Evolutionary conservation across 257 asterid genomes (phyloP).

Genomic region (Euphrasia confusa): DNA sequence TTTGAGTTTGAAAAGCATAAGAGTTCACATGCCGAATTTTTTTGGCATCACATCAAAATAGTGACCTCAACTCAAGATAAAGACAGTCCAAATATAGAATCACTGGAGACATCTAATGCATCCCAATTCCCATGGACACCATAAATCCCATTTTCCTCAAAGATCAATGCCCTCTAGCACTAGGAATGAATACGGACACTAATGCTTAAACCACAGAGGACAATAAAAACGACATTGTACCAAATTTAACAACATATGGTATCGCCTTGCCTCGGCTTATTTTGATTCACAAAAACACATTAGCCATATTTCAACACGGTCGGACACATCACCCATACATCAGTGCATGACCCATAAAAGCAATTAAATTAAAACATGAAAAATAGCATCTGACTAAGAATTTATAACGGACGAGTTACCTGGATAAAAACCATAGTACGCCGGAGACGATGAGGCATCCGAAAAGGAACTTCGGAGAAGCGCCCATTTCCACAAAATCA

Average conservation of each 20-base stretch:
- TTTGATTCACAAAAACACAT: slow-evolving; percentile 11
- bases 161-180: too few relatives aligned
- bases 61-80: too few relatives aligned
- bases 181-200: too few relatives aligned
- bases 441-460: slow-evolving; percentile 80
- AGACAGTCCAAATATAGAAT: too few relatives aligned
- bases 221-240: slow-evolving; percentile 13
- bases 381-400: slow-evolving; percentile 4
- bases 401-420: slow-evolving; percentile 40
- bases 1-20: background rate
- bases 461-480: slow-evolving; percentile 80
- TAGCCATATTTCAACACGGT: slow-evolving; percentile 24
- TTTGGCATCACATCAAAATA: background rate
- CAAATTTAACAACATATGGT: slow-evolving; percentile 17
- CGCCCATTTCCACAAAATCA: slow-evolving; percentile 47
- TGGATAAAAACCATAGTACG: slow-evolving; percentile 78
- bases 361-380: background rate
- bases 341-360: background rate
- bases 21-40: background rate
- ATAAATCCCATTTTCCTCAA: too few relatives aligned
- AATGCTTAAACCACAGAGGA: background rate
- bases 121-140: background rate
- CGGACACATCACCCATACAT: slow-evolving; percentile 19
- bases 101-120: background rate
- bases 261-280: slow-evolving; percentile 14